Percentiles rank a stretch among this genome's conserved stretches.
Conservation (phyloP, 345 rosid species). For the Linum lewisii region DNA sequence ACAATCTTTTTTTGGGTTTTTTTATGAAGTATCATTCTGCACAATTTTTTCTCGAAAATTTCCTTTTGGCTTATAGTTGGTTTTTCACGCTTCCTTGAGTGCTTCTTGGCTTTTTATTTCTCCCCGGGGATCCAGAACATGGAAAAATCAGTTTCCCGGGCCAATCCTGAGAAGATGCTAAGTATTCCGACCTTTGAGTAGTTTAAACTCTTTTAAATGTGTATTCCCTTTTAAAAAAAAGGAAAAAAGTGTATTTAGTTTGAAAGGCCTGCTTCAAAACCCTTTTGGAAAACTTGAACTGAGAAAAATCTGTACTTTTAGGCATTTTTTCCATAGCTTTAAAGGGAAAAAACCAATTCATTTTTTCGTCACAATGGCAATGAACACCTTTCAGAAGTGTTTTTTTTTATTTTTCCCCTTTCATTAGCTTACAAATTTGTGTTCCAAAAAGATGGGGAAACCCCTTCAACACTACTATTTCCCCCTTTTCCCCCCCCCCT, state of each 20-base stretch:
- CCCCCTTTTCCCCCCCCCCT: slow-evolving; percentile 52
- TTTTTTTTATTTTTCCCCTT: too few relatives aligned
- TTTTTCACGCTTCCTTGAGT: slow-evolving; percentile 6
- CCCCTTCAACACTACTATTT: slow-evolving; percentile 44
- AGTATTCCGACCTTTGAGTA: slow-evolving; percentile 64
- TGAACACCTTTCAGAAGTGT: too few relatives aligned
- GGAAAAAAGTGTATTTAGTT: background rate
- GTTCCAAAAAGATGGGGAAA: slow-evolving; percentile 82
- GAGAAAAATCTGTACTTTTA: too few relatives aligned
- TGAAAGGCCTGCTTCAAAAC: too few relatives aligned
- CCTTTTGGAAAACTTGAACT: too few relatives aligned
- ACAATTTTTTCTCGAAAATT: background rate
- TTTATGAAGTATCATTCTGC: slow-evolving; percentile 1
- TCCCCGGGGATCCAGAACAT: slow-evolving; percentile 41
- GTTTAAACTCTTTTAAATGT: slow-evolving; percentile 8
- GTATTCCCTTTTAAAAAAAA: background rate
- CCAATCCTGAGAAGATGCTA: slow-evolving; percentile 75
- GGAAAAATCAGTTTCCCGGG: slow-evolving; percentile 81
- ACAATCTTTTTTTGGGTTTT: slow-evolving; percentile 13
- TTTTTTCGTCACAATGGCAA: too few relatives aligned
- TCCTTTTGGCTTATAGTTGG: background rate
- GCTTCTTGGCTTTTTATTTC: slow-evolving; percentile 7
- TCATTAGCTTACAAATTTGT: too few relatives aligned
- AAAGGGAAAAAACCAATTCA: too few relatives aligned
- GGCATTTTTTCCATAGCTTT: too few relatives aligned